A percentile compares a stretch with the other conserved stretches of the same genome.
Conservation (phyloP, 139 green algal genomes). For the Auxenochlorella pyrenoidosa region DNA sequence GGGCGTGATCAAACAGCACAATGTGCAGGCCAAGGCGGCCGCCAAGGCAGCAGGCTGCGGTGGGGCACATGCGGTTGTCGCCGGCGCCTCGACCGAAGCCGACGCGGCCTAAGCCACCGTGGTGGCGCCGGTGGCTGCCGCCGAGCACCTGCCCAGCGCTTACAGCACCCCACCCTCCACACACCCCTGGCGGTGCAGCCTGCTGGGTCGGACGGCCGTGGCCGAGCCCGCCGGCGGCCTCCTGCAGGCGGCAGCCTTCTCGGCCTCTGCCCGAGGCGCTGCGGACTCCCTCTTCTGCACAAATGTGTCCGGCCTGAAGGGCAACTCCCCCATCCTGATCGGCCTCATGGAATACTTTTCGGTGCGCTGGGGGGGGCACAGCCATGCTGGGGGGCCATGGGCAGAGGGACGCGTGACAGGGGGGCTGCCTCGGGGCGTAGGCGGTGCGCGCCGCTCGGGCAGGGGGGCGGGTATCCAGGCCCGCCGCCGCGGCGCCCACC, state of each 20-base stretch:
- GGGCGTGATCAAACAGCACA: not conserved
- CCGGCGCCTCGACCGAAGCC: not conserved
- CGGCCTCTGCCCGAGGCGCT: not conserved
- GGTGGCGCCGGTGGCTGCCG: too few species aligned
- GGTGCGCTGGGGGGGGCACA: not conserved
- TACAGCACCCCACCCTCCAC: not conserved
- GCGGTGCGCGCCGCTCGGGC: too few species aligned
- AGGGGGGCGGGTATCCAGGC: too few species aligned
- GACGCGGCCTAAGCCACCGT: too few species aligned
- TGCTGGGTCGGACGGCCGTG: not conserved
- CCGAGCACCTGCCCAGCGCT: too few species aligned
- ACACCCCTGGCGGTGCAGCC: not conserved
- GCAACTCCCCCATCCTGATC: constrained; percentile 65
- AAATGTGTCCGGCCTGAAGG: constrained; percentile 58
- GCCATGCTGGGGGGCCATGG: too few species aligned
- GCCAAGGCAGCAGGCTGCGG: not conserved
- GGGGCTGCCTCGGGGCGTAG: too few species aligned
- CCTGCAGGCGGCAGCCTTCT: not conserved
- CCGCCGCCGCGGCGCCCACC: too few species aligned
- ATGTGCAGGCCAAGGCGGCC: too few species aligned
- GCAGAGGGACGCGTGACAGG: too few species aligned
- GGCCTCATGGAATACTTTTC: constrained; percentile 73
- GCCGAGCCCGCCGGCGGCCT: not conserved
- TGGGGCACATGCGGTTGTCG: not conserved
- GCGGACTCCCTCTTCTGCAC: constrained; percentile 52